Percentiles rank a stretch among this genome's conserved stretches.
Evolutionary conservation across 2,329 filamentous ascomycete genomes (phyloP).

Genomic region (Colletotrichum sublineola): DNA sequence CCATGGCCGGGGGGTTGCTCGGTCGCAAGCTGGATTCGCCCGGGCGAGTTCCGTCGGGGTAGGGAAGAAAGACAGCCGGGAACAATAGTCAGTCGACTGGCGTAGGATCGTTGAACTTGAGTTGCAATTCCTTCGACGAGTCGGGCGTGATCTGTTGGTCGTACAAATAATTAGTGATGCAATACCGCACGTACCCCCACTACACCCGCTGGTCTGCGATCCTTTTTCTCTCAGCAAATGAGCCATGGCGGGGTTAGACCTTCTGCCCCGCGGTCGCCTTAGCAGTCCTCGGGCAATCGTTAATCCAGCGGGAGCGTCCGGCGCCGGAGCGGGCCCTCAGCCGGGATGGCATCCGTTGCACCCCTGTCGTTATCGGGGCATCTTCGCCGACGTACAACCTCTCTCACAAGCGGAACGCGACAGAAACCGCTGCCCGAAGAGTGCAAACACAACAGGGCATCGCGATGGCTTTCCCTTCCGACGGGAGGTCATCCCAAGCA

Average conservation of each 20-base stretch:
- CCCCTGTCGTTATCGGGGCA: not conserved
- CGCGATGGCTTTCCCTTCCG: not conserved
- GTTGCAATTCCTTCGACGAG: not conserved
- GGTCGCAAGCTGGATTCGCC: not conserved
- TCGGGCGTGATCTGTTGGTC: not conserved
- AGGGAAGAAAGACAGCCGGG: not conserved
- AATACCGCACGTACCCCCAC: conserved; percentile 19
- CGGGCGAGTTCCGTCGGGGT: not conserved
- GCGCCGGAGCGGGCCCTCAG: not conserved
- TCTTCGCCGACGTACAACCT: no score
- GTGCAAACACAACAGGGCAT: not conserved
- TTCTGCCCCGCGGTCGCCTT: conserved; percentile 21
- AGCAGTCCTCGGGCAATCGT: conserved; percentile 17
- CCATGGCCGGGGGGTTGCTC: conserved; percentile 9
- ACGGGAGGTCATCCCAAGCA: not conserved
- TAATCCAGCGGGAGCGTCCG: conserved; percentile 9
- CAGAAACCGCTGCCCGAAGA: not conserved
- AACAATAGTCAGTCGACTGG: not conserved
- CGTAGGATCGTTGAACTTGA: not conserved
- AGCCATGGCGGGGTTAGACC: not conserved
- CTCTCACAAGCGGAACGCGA: not conserved
- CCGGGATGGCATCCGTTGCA: not conserved
- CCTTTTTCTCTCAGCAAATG: conserved; percentile 5
- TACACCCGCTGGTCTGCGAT: conserved; percentile 7
- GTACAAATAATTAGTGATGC: conserved; percentile 26